Percentiles rank a stretch among this genome's conserved stretches.
Evolutionary conservation across 257 asterid species (phyloP).

Genomic region (Solanum habrochaites): DNA sequence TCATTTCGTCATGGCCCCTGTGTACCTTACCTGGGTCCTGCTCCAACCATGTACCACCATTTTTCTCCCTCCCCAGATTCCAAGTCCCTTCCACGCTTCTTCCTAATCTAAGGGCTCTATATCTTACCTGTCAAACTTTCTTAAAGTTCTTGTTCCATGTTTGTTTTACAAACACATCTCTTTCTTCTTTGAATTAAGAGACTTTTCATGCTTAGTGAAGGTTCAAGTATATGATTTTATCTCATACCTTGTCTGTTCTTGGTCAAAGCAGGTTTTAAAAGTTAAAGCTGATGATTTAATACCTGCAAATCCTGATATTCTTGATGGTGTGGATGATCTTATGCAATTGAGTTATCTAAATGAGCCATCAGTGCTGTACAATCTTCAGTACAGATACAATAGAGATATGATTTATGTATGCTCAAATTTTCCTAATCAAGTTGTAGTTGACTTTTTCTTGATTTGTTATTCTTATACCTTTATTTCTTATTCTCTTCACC

Average conservation of each 20-base stretch:
- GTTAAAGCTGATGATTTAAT: conserved; percentile 52
- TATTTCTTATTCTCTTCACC: conserved; percentile 7
- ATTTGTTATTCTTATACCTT: background rate
- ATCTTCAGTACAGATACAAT: conserved; percentile 84
- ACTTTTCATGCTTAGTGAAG: background rate
- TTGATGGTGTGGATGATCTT: conserved; percentile 95
- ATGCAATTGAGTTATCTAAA: conserved; percentile 93
- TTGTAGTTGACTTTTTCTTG: conserved; percentile 3
- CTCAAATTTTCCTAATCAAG: conserved; percentile 3
- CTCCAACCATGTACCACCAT: background rate
- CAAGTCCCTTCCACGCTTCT: background rate
- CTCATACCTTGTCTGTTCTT: background rate
- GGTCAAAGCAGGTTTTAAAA: conserved; percentile 48
- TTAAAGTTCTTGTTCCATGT: background rate
- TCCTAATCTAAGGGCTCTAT: background rate
- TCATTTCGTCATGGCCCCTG: background rate
- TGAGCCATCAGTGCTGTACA: conserved; percentile 91
- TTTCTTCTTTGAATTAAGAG: background rate
- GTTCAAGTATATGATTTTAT: background rate
- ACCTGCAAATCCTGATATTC: conserved; percentile 96
- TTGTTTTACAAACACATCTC: background rate
- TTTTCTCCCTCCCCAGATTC: background rate
- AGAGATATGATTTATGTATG: conserved; percentile 85
- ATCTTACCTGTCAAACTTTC: background rate
- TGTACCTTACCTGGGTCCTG: background rate